phyloP scores from a whole-genome alignment of 352 stramenopile species.

The Thalassiosira livingstoniorum region DNA sequence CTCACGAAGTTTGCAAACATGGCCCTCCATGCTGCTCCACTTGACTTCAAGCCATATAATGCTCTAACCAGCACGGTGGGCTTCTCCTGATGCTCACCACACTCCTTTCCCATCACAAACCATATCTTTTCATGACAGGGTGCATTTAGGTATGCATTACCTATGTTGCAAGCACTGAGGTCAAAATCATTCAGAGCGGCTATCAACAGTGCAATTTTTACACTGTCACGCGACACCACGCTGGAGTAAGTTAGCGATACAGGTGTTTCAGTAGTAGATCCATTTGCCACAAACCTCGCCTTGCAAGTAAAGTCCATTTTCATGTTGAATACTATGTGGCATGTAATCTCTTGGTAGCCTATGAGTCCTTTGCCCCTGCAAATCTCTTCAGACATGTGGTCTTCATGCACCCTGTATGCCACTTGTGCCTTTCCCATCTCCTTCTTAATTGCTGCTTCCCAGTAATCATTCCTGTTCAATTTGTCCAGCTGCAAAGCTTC shows the following conservation, averaged over 20 bases:
- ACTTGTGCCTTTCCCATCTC: slow-evolving; percentile 31
- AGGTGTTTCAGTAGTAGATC: slow-evolving; percentile 42
- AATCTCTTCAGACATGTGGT: slow-evolving; percentile 13
- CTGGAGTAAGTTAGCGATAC: slow-evolving; percentile 51
- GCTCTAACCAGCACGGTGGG: slow-evolving; percentile 41
- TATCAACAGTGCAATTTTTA: slow-evolving; percentile 38
- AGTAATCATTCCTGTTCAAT: slow-evolving; percentile 10
- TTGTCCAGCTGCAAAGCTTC: slow-evolving; percentile 27
- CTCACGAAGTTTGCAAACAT: slow-evolving; percentile 51
- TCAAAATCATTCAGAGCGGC: slow-evolving; percentile 60
- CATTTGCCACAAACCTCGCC: slow-evolving; percentile 53
- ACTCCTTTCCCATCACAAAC: slow-evolving; percentile 51
- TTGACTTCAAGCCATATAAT: slow-evolving; percentile 65
- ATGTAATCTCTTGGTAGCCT: slow-evolving; percentile 45
- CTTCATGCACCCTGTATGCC: slow-evolving; percentile 16
- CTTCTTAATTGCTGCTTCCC: slow-evolving; percentile 3
- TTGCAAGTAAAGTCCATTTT: slow-evolving; percentile 67
- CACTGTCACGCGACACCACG: slow-evolving; percentile 41
- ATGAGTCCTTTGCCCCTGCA: not conserved
- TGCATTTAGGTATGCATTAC: slow-evolving; percentile 47
- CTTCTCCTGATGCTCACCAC: slow-evolving; percentile 55
- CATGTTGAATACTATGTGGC: slow-evolving; percentile 67
- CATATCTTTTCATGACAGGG: slow-evolving; percentile 24
- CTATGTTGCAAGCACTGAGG: slow-evolving; percentile 40
- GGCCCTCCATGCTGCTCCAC: slow-evolving; percentile 48